Evolutionary conservation across 2,329 filamentous ascomycete genomes (phyloP).

Genomic region (Colletotrichum tropicicola): DNA sequence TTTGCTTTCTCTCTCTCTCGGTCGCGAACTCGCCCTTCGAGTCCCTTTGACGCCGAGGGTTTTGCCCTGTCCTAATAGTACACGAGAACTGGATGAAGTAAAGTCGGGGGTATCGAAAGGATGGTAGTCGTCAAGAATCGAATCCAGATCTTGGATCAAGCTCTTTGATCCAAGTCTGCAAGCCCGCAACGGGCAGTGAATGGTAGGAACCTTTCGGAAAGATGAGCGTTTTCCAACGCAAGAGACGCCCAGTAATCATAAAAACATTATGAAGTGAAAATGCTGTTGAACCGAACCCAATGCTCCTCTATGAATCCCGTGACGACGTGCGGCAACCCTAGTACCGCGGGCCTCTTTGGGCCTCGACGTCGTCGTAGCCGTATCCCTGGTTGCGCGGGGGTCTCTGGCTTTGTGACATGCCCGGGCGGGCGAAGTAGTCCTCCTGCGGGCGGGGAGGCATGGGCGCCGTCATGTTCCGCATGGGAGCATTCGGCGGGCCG

Average conservation of each 20-base stretch:
- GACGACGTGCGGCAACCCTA: slow-evolving; percentile 29
- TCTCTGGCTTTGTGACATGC: slow-evolving; percentile 34
- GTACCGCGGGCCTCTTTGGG: slow-evolving; percentile 41
- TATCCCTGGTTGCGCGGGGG: slow-evolving; percentile 38
- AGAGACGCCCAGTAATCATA: slow-evolving; percentile 17
- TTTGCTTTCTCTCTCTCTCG: neutral
- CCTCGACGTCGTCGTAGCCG: slow-evolving; percentile 46
- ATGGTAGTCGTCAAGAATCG: slow-evolving; percentile 11
- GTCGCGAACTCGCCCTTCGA: neutral
- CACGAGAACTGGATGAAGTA: slow-evolving; percentile 29
- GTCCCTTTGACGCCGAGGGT: neutral
- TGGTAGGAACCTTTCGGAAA: neutral
- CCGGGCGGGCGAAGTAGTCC: slow-evolving; percentile 39
- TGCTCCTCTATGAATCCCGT: neutral
- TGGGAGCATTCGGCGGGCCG: slow-evolving; percentile 46
- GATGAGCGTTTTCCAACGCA: neutral
- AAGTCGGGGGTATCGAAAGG: slow-evolving; percentile 29
- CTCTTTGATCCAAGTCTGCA: neutral
- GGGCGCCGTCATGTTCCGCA: slow-evolving; percentile 57
- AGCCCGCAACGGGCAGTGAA: neutral
- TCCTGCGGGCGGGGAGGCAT: slow-evolving; percentile 38
- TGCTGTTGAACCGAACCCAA: neutral
- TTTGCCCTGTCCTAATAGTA: slow-evolving; percentile 14
- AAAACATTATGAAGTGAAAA: slow-evolving; percentile 29
- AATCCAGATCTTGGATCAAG: neutral